Evolutionary conservation across 2,329 filamentous ascomycete genomes (phyloP).

Genomic region (Cladosporium velox): DNA sequence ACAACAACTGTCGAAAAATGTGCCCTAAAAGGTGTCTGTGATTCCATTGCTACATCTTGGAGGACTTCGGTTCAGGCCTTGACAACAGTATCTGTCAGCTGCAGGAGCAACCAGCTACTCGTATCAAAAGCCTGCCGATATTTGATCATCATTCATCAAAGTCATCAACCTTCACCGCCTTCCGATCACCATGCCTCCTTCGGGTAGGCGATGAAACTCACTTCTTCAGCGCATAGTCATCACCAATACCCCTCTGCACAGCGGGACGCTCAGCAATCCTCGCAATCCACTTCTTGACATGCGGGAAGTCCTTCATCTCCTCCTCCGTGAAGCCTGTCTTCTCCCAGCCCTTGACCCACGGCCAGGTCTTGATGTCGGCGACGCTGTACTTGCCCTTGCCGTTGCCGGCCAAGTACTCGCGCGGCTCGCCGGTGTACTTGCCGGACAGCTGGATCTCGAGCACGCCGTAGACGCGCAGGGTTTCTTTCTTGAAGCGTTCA

Average conservation of each 20-base stretch:
- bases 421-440: slow-evolving; percentile 51
- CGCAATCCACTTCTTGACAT: slow-evolving; percentile 56
- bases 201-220: slow-evolving; percentile 22
- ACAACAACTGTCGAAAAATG: neutral
- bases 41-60: neutral
- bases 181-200: neutral
- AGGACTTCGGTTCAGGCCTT: neutral
- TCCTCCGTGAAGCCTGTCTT: slow-evolving; percentile 47
- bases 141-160: neutral
- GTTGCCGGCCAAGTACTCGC: slow-evolving; percentile 56
- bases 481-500: slow-evolving; percentile 55
- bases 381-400: slow-evolving; percentile 58
- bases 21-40: neutral
- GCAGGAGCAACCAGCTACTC: neutral
- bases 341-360: slow-evolving; percentile 52
- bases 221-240: slow-evolving; percentile 36
- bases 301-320: slow-evolving; percentile 54
- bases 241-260: slow-evolving; percentile 50
- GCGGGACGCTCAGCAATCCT: slow-evolving; percentile 52
- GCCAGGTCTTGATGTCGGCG: slow-evolving; percentile 54
- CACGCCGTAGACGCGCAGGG: slow-evolving; percentile 55
- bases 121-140: neutral
- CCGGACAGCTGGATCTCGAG: slow-evolving; percentile 57
- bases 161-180: neutral
- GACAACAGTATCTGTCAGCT: neutral